Base-by-base conservation (phyloP, 129 eudicot species). In the Daucus carota region DNA sequence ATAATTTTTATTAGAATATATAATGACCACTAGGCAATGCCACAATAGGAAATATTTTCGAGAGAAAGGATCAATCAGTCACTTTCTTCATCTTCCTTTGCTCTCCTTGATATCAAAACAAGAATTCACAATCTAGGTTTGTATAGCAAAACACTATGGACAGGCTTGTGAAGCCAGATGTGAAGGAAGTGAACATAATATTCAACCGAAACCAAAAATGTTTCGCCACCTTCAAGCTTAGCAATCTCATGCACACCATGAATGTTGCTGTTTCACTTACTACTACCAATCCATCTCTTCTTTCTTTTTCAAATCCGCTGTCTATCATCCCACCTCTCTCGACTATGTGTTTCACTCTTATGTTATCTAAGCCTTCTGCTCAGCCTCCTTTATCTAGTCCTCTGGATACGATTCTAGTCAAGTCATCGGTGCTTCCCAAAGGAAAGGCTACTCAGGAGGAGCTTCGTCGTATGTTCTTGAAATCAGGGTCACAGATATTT, bases 221-320 rank as follows among this genome's bases (percentile, higher is more conserved):
- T 75, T 70, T 48, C 14, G 40, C 90, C n/a, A 79, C 88, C 16
- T 88, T 90, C 81, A 73, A 72, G 69, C 66, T 90, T 45, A 82
- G 89, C 54, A 90, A 90, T 45, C 80, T 90, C 48, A 90, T 90
- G 96, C 96, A 90, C 84, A 90, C 96, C 84, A 86, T 90, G 88
- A 54, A 89, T 3, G 96, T 90, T 1, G 93, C 88, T 8, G 83
- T 90, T 78, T 88, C 88, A 14, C 85, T 90, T 45, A 79, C 91
- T 6, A 77, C 91, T 36, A 84, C 93, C 44, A 83, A 84, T 75
- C 85, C 93, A 17, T 79, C 83, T 73, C 52, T 74, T 17, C 52
- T 88, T 54, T 79, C 89, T 22, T 65, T 88, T 77, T 22, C 84
- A 18, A 80, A 76, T 0, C 73, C 88, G 18, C 79, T 84, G 28